A percentile compares a stretch with the other conserved stretches of the same genome.
Conservation (phyloP, 2,329 filamentous ascomycete species). For the Tolypocladium guangdongense region DNA sequence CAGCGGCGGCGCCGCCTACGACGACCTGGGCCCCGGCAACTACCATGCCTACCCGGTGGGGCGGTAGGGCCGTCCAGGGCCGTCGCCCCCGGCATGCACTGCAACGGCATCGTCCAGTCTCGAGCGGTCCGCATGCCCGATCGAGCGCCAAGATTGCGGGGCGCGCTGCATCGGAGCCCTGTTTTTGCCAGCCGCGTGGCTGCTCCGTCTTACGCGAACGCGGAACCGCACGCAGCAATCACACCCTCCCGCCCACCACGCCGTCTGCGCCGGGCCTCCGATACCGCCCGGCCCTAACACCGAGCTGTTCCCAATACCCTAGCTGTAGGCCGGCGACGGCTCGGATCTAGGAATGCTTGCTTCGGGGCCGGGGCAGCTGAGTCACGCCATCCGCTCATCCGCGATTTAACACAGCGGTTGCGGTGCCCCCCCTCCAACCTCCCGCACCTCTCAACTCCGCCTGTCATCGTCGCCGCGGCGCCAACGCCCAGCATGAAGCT, state of each 20-base stretch:
- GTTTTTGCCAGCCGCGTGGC: background rate
- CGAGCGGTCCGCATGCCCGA: background rate
- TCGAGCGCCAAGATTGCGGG: background rate
- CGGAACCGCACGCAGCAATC: too few relatives aligned
- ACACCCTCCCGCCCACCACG: too few relatives aligned
- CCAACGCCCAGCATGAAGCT: constrained; percentile 54
- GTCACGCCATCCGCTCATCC: background rate
- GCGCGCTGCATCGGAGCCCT: background rate
- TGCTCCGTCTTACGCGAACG: too few relatives aligned
- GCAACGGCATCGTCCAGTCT: background rate
- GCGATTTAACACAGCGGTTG: background rate
- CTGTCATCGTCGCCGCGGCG: too few relatives aligned
- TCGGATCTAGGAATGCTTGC: background rate
- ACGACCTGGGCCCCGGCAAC: constrained; percentile 22
- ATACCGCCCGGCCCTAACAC: too few relatives aligned
- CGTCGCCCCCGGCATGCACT: background rate
- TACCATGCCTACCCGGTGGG: constrained; percentile 24
- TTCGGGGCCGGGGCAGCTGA: background rate
- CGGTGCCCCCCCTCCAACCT: background rate
- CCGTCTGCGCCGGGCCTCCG: too few relatives aligned
- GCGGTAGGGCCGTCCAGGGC: constrained; percentile 7
- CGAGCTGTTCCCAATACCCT: too few relatives aligned
- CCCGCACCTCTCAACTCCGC: background rate
- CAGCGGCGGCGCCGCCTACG: constrained; percentile 6
- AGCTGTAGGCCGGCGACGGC: background rate